phyloP scores from a whole-genome alignment of 73 alveolate species.

The Tetrahymena thermophila region DNA sequence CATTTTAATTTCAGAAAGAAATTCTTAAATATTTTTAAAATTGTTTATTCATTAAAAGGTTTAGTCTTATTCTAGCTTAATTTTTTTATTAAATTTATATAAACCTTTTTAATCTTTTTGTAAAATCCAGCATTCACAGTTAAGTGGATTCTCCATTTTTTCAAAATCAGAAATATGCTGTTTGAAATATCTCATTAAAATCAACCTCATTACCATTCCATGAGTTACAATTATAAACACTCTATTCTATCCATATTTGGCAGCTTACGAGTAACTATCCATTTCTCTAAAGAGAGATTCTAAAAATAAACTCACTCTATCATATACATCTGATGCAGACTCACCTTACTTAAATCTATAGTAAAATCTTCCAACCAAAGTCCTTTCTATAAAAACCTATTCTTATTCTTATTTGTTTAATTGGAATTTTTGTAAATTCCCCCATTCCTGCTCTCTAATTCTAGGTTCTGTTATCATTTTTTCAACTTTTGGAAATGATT shows the following conservation, averaged over 20 bases:
- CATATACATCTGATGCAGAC: background rate
- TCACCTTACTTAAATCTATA: background rate
- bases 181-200: background rate
- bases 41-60: background rate
- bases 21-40: too few relatives aligned
- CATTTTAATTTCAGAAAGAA: too few relatives aligned
- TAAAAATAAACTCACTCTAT: background rate
- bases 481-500: background rate
- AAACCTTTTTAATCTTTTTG: background rate
- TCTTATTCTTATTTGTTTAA: background rate
- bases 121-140: background rate
- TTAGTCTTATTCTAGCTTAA: background rate
- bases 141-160: background rate
- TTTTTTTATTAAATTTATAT: background rate
- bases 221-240: background rate
- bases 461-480: background rate
- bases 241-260: background rate
- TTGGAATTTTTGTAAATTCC: background rate
- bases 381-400: background rate
- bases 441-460: background rate
- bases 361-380: background rate
- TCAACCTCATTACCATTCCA: background rate
- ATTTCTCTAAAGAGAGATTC: background rate
- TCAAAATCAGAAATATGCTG: background rate
- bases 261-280: background rate